Evolutionary conservation across 192 early-diverging fungal species (phyloP), one percentile per base, ranked within the genome.

Genomic region (Coemansia sp.): DNA sequence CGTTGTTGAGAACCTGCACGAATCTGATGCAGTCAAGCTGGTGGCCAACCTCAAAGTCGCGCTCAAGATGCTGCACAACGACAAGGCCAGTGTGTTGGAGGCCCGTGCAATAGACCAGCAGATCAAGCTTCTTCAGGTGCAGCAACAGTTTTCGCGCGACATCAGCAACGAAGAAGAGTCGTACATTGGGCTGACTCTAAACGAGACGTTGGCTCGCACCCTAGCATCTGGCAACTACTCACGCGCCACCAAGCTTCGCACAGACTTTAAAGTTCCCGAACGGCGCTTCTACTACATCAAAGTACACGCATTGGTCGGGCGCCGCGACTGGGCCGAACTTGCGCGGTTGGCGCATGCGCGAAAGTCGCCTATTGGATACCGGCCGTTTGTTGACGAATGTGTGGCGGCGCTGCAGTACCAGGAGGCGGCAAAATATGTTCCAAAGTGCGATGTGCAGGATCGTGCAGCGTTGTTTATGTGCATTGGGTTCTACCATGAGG

Each of bases 261-360:
- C 70, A 1, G 96, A 98, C 15, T 91, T 96, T 67, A 89, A 90
- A 64, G 84, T 98, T 10, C 87, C 95, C 1, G 95, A 97, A 34
- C 88, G 73, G 47, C 50, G 91, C 38, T 97, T 90, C 68, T 93
- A 88, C 87, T 94, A 93, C 93, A 84, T 98, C 42, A 94, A 91
- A 59, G 64, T 96, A 11, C 88, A 85, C 5, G 90, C 91, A 0
- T 73, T 98, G 6, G 91, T 96, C 0, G 75, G 85, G 63, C 81
- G 86, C 7, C 75, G 90, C 14, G 90, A 96, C 60, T 98, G 92
- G 92, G 87, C 89, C 4, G 89, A 90, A 28, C 77, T 98, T 53
- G 93, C 95, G 17, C 92, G 90, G 28, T 56, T 92, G 14, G 80
- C 91, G 12, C 85, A 84, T 36, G 86, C 85, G 23, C 87, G 87